Conservation (phyloP, 352 stramenopile species). For the Achlya hypogyna region DNA sequence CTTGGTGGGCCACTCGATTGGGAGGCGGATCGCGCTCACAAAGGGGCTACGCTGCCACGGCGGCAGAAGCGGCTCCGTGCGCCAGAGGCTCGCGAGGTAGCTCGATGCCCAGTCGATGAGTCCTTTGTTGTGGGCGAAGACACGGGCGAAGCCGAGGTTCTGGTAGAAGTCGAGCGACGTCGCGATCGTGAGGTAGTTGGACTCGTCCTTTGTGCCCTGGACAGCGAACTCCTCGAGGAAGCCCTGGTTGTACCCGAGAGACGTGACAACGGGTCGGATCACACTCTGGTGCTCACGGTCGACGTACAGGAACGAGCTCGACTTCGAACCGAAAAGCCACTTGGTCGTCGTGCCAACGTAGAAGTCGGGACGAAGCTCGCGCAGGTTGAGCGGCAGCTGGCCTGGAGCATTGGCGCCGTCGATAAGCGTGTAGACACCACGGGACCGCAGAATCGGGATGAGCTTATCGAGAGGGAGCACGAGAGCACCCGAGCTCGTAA, state of each 20-base stretch:
- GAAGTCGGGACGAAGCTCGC: conserved; percentile 59
- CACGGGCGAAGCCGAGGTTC: conserved; percentile 58
- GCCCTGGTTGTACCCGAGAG: conserved; percentile 63
- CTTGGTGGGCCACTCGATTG: conserved; percentile 44
- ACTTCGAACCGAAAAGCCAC: conserved; percentile 82
- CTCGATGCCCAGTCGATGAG: conserved; percentile 75
- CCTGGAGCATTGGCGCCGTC: conserved; percentile 68
- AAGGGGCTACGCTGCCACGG: conserved; percentile 75
- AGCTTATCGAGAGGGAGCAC: conserved; percentile 73
- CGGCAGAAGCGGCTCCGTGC: conserved; percentile 58
- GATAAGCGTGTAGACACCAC: conserved; percentile 67
- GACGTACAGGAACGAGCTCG: conserved; percentile 78
- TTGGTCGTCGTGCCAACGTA: conserved; percentile 81
- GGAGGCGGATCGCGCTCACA: conserved; percentile 69
- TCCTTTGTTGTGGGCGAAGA: conserved; percentile 73
- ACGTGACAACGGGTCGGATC: conserved; percentile 72
- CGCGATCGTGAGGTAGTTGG: conserved; percentile 75
- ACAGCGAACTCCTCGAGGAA: conserved; percentile 81
- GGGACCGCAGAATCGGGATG: conserved; percentile 68
- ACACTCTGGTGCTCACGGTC: conserved; percentile 59
- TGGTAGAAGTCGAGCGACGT: conserved; percentile 79
- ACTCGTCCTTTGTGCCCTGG: conserved; percentile 73
- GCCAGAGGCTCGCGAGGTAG: conserved; percentile 62
- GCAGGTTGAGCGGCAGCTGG: conserved; percentile 61
- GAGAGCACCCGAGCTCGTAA: conserved; percentile 65